phyloP scores from a whole-genome alignment of 2,329 filamentous ascomycete species.

The Ophiostoma triangulosporum region DNA sequence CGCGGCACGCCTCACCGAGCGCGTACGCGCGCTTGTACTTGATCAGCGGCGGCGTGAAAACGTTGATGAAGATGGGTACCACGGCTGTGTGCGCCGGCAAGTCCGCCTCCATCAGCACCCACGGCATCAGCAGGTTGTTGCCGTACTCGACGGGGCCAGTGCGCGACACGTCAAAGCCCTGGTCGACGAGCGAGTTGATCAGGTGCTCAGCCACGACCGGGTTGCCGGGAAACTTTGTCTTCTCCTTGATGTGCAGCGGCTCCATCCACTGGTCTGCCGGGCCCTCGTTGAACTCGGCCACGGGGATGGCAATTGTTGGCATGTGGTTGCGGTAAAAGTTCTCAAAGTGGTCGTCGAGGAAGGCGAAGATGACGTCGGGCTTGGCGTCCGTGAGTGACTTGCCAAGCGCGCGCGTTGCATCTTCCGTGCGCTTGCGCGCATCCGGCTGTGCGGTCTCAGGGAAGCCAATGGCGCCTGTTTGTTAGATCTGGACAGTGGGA shows the following conservation, averaged over 20 bases:
- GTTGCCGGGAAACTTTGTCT: constrained; percentile 10
- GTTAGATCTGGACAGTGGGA: not conserved
- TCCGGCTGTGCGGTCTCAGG: constrained; percentile 13
- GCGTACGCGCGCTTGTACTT: constrained; percentile 19
- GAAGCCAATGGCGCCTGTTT: constrained; percentile 12
- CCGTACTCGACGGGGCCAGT: constrained; percentile 11
- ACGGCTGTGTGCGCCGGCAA: constrained; percentile 7
- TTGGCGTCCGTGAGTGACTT: constrained; percentile 10
- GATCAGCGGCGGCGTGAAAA: constrained; percentile 13
- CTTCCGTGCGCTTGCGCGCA: constrained; percentile 10
- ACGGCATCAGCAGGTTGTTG: constrained; percentile 13
- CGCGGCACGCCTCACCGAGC: constrained; percentile 19
- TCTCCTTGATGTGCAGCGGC: constrained; percentile 9
- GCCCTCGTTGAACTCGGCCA: constrained; percentile 10
- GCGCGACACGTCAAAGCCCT: constrained; percentile 12
- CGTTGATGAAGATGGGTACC: constrained; percentile 11
- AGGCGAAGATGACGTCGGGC: constrained; percentile 13
- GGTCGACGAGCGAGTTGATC: constrained; percentile 11
- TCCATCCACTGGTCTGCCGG: constrained; percentile 14
- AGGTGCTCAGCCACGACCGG: constrained; percentile 11
- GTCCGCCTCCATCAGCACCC: constrained; percentile 12
- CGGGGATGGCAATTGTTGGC: constrained; percentile 11
- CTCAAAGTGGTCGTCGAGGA: constrained; percentile 13
- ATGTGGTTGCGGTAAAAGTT: constrained; percentile 14
- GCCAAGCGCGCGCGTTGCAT: constrained; percentile 10